phyloP scores from a whole-genome alignment of 2,329 filamentous ascomycete species.

The Monosporascus sp. region DNA sequence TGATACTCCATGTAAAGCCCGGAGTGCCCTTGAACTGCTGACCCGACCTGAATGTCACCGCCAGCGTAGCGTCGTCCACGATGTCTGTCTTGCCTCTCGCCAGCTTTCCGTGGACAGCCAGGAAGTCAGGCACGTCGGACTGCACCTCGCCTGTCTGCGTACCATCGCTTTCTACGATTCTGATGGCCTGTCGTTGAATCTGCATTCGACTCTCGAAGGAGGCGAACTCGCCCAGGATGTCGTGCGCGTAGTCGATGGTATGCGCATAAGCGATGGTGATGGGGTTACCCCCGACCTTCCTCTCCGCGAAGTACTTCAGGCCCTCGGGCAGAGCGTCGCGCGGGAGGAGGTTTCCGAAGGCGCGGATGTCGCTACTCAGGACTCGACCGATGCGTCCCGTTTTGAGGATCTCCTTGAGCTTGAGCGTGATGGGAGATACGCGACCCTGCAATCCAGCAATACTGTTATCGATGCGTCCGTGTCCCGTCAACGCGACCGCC shows the following conservation, averaged over 20 bases:
- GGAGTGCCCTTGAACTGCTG: conserved; percentile 42
- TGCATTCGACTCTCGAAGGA: conserved; percentile 35
- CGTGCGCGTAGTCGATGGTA: conserved; percentile 38
- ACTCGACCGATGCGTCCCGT: conserved; percentile 45
- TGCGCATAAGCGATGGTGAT: conserved; percentile 20
- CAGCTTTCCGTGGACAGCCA: conserved; percentile 34
- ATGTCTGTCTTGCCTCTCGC: conserved; percentile 14
- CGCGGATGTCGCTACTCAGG: conserved; percentile 42
- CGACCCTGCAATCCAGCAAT: conserved; percentile 49
- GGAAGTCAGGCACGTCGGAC: conserved; percentile 40
- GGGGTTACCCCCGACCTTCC: conserved; percentile 28
- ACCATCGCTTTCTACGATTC: conserved; percentile 26
- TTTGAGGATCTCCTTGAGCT: conserved; percentile 38
- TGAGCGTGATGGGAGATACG: conserved; percentile 36
- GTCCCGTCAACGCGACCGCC: conserved; percentile 35
- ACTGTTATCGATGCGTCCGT: conserved; percentile 28
- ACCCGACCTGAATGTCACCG: conserved; percentile 41
- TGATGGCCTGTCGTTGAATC: conserved; percentile 36
- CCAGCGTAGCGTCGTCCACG: conserved; percentile 33
- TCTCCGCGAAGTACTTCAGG: conserved; percentile 43
- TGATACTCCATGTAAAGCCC: conserved; percentile 42
- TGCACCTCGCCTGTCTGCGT: conserved; percentile 26
- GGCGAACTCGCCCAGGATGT: conserved; percentile 39
- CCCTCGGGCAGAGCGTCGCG: conserved; percentile 26
- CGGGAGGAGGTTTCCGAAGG: conserved; percentile 29